Evolutionary conservation across 2,329 filamentous ascomycete species (phyloP).

Genomic region (Fusarium sp.): DNA sequence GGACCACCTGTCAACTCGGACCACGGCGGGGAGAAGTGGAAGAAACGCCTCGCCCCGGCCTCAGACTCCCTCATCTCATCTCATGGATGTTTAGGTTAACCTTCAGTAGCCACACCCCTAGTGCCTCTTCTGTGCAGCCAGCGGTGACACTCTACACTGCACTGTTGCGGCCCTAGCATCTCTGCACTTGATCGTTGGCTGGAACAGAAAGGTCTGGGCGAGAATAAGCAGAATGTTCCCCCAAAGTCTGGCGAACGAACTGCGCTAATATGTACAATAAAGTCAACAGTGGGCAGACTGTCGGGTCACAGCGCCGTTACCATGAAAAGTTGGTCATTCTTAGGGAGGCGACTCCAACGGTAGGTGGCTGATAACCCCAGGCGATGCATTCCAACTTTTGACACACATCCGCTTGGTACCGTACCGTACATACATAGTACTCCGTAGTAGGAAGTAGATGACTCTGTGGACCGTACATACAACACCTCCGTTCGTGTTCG

Average conservation of each 20-base stretch:
- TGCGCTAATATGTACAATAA: constrained; percentile 14
- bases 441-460: constrained; percentile 16
- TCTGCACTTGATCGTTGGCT: constrained; percentile 40
- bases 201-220: constrained; percentile 25
- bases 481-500: constrained; percentile 13
- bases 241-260: constrained; percentile 36
- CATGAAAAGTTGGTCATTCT: constrained; percentile 25
- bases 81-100: constrained; percentile 14
- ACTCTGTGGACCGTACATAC: constrained; percentile 24
- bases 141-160: constrained; percentile 9
- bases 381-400: constrained; percentile 36
- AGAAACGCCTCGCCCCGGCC: constrained; percentile 46
- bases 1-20: constrained; percentile 51
- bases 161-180: constrained; percentile 37
- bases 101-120: constrained; percentile 44
- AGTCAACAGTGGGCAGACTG: constrained; percentile 35
- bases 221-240: constrained; percentile 17
- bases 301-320: constrained; percentile 32
- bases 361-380: constrained; percentile 31
- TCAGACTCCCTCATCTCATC: constrained; percentile 33
- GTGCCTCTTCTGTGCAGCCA: constrained; percentile 33
- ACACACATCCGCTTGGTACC: constrained; percentile 22
- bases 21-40: constrained; percentile 47
- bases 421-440: neutral
- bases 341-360: constrained; percentile 25